Base-by-base conservation (phyloP, 345 rosid genomes). In the Acer saccharum region DNA sequence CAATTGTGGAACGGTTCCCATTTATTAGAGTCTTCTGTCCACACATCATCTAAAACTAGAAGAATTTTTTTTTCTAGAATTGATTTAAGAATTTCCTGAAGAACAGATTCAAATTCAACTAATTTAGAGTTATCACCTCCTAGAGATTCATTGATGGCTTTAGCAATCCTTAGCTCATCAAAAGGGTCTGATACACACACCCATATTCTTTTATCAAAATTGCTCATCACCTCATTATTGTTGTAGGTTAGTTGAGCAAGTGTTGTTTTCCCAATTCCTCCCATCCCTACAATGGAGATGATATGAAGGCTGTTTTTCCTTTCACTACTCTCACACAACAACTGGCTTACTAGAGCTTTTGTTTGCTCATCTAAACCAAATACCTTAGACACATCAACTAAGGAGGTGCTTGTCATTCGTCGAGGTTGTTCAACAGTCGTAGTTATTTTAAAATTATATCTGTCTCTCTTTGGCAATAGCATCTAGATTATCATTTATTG, bases 1-100 rank as follows among this genome's bases (percentile, higher is more conserved):
- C 50, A 58, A 5, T 58, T 1, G 2, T 72, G 35, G n/a, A 76
- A 71, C 3, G 35, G 61, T 4, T 25, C 65, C 83, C 83, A 81
- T 0, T 72, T 10, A 13, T 1, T 21, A 29, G 23, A 66, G 3
- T 65, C 52, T 43, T 71, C 70, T 3, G 67, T 67, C 83, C 77
- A 81, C 10, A 80, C 77, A 61, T 80, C 25, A 8, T 58, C 63
- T 20, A 58, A 2, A 0, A 58, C 63, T 6, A 58, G 25, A n/a
- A n/a, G 23, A 57, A 58, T 6, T 20, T 58, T 58, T 20, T 58
- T n/a, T 0, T 0, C 11, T 1, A n/a, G n/a, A n/a, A n/a, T n/a
- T n/a, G n/a, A n/a, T n/a, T n/a, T n/a, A n/a, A n/a, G n/a, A n/a
- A n/a, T n/a, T n/a, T n/a, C n/a, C n/a, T n/a, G n/a, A n/a, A n/a